Evolutionary conservation across 1,139 yeast genomes (phyloP), one percentile per base, ranked within the genome.

Genomic region (Pichia norvegensis): DNA sequence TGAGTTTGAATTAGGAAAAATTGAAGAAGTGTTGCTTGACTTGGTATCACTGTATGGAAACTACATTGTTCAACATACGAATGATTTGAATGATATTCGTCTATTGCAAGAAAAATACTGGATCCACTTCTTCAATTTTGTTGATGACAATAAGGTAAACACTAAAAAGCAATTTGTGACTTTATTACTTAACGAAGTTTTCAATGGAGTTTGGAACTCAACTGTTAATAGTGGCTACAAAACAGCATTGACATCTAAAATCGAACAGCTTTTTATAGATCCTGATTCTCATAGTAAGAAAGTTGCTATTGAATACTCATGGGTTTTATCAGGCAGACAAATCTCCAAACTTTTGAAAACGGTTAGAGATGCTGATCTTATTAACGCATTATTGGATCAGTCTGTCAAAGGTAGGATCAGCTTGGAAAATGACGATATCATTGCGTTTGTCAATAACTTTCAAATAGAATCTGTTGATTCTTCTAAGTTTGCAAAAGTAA

Each of bases 11-110:
- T 43, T 63, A 0, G 42, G 50, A 4, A 41, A 50, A 3, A 40
- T 58, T 6, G 59, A 62, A 46, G 46, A 46, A 4, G 48, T 55
- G 2, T 29, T 67, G 10, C 50, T 65, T 17, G 57, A 52, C 4
- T 40, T 68, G 1, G 33, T 66, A 10, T 58, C 67, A 0, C 70
- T 68, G 43, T 51, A 74, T 45, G 78, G 79, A 2, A 69, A 69
- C 50, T 78, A 68, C 54, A 52, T 73, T 27, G 50, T 57, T 22
- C 61, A 67, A 4, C 40, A 33, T 5, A 47, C 46, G 2, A 36
- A 40, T 1, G 40, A 51, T 5, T 20, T 42, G 16, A 38, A 44
- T 16, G 43, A 49, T 14, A 38, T 49, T 23, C 52, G 52, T 20
- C 52, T 63, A n/a, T 54, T 62, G 9, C 38, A 46, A 0, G 19